Conservation (phyloP, 306 rosid genomes). For the Quercus wislizeni region DNA sequence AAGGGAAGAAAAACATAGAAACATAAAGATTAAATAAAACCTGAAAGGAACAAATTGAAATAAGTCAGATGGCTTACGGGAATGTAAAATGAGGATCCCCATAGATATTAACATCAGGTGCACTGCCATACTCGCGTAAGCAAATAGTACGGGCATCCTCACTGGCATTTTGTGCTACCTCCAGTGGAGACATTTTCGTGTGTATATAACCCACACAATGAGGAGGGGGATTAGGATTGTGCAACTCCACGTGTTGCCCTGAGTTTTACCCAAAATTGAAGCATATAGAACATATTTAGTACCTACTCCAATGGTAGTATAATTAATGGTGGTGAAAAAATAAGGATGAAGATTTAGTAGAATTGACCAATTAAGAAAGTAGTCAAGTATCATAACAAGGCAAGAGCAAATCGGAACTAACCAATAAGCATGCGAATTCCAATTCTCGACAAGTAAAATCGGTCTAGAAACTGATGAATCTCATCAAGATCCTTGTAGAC, state of each 20-base stretch:
- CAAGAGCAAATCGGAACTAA: constrained; percentile 25
- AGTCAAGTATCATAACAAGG: constrained; percentile 10
- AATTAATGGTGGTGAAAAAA: neutral
- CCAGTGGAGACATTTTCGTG: constrained; percentile 85
- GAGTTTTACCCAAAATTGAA: constrained; percentile 30
- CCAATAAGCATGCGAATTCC: constrained; percentile 99
- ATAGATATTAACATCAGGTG: constrained; percentile 68
- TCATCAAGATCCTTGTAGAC: constrained; percentile 58
- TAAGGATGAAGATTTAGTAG: neutral
- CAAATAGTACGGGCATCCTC: constrained; percentile 90
- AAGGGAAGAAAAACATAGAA: neutral
- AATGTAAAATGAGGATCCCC: constrained; percentile 87
- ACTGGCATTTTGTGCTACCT: constrained; percentile 68
- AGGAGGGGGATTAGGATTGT: constrained; percentile 86
- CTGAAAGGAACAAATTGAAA: constrained; percentile 9
- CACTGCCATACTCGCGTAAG: constrained; percentile 78
- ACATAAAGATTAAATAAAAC: constrained; percentile 4
- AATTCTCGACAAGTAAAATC: constrained; percentile 96
- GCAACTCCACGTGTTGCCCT: constrained; percentile 99
- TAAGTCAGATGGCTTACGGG: constrained; percentile 63
- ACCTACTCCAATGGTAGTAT: neutral
- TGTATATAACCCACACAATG: constrained; percentile 82
- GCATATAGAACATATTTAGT: constrained; percentile 8
- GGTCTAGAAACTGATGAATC: constrained; percentile 90
- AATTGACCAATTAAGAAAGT: constrained; percentile 1